phyloP scores from a whole-genome alignment of 352 stramenopile species.

The Elongisporangium undulatum region DNA sequence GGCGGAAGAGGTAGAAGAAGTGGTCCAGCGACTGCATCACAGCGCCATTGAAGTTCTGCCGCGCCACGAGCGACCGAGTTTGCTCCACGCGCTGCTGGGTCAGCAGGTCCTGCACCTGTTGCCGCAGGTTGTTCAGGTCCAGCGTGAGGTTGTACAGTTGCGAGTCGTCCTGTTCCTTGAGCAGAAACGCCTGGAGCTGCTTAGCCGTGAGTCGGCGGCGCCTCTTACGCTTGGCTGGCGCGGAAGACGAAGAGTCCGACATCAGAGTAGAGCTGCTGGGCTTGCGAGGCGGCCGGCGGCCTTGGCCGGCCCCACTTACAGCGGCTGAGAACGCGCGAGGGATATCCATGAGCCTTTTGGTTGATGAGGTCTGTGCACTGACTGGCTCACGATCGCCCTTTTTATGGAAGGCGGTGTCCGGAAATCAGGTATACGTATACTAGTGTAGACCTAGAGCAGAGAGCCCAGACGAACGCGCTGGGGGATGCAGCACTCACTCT shows the following conservation, averaged over 20 bases:
- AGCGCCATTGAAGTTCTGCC: conserved; percentile 10
- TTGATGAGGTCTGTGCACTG: no score
- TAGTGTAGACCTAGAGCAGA: no score
- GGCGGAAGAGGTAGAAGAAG: conserved; percentile 19
- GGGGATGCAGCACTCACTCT: no score
- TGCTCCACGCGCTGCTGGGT: conserved; percentile 16
- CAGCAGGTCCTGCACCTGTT: conserved; percentile 21
- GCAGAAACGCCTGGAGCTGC: background rate
- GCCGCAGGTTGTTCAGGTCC: conserved; percentile 22
- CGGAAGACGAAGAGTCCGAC: background rate
- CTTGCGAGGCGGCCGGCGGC: background rate
- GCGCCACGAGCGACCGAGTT: conserved; percentile 13
- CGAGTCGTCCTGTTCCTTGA: conserved; percentile 14
- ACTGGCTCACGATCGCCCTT: background rate
- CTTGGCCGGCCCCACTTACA: background rate
- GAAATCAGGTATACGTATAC: background rate
- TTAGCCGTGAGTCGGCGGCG: background rate
- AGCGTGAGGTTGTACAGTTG: conserved; percentile 17
- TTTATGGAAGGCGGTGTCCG: background rate
- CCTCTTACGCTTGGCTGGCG: background rate
- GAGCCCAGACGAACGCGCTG: no score
- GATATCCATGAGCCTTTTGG: background rate
- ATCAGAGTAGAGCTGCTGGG: background rate
- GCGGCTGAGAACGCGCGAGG: background rate
- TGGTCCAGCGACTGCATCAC: conserved; percentile 15